A percentile compares a stretch with the other conserved stretches of the same genome.
Evolutionary conservation across 805 yeast genomes (phyloP).

Genomic region (Tetrapisispora nanseiensis): DNA sequence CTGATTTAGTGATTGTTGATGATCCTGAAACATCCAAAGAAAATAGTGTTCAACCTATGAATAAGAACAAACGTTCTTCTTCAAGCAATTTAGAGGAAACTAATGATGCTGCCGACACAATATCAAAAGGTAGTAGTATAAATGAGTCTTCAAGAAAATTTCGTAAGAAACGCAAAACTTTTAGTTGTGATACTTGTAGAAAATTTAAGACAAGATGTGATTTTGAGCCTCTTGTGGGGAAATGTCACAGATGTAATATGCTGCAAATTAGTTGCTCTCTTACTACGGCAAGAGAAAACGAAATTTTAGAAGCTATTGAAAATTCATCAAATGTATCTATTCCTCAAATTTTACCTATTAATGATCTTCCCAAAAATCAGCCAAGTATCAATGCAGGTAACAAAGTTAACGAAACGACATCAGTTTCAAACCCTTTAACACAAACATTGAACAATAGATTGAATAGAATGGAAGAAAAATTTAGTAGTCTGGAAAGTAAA

Average conservation of each 20-base stretch:
- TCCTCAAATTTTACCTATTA: neutral
- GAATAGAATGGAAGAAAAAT: conserved; percentile 18
- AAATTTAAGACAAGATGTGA: conserved; percentile 52
- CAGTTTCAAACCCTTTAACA: neutral
- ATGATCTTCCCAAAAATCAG: neutral
- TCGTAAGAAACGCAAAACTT: conserved; percentile 33
- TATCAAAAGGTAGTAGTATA: neutral
- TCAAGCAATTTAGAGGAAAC: neutral
- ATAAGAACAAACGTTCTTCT: neutral
- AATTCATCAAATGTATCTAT: conserved; percentile 6
- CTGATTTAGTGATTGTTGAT: neutral
- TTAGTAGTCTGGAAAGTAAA: conserved; percentile 15
- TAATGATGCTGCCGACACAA: neutral
- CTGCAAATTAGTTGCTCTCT: conserved; percentile 41
- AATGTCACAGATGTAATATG: conserved; percentile 45
- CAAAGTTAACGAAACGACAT: neutral
- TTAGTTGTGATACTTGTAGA: conserved; percentile 43
- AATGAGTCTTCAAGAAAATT: conserved; percentile 9
- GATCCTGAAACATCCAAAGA: neutral
- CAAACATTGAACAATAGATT: conserved; percentile 2
- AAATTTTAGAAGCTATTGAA: conserved; percentile 19
- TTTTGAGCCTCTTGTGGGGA: conserved; percentile 33
- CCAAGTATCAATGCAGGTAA: neutral
- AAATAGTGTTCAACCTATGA: neutral
- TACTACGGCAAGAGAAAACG: conserved; percentile 21